Base-by-base conservation (phyloP, 306 rosid genomes). In the Glycine latifolia region DNA sequence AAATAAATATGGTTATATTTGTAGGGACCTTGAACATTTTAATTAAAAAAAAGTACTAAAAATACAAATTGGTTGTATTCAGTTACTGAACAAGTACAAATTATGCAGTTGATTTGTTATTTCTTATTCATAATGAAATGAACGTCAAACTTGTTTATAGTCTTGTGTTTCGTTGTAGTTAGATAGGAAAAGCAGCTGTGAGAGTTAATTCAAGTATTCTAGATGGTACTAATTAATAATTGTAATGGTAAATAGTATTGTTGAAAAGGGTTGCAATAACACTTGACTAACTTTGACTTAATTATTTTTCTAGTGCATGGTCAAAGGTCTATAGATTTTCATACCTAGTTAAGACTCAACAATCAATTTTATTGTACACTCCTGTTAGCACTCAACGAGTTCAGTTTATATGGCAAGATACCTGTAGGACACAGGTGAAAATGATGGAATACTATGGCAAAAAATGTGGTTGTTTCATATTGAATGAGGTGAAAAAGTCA, bases 401-500 rank as follows among this genome's bases (percentile, higher is more conserved):
- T 37, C 71, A 66, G 26, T 39, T 8, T 39, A 8, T 4, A 43
- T 43, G 54, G 15, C 35, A 43, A 43, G 14, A 8, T 67, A 35
- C 26, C 31, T 13, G 46, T 39, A 66, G 11, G 71, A 37, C 26
- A 39, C 48, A 41, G 14, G 43, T 67, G 33, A 67, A 66, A n/a
- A 67, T 67, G 47, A 6, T 0, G 26, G 26, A 65, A 65, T 5
- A 65, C 5, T 37, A 65, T 63, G 2, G 31, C 9, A 12, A 66
- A 35, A 26, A 43, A 67, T 44, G n/a, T 67, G 52, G 7, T 67
- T 43, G 31, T 67, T 67, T 67, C 14, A 7, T 43, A 16, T 44
- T 15, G 73, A 43, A 43, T 43, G 33, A 43, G 72, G 33, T n/a
- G 72, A 14, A 52, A 39, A 66, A 41, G 13, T 41, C 72, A 66